Evolutionary conservation across 129 eudicot species (phyloP).

Genomic region (Pittosporum tobira): DNA sequence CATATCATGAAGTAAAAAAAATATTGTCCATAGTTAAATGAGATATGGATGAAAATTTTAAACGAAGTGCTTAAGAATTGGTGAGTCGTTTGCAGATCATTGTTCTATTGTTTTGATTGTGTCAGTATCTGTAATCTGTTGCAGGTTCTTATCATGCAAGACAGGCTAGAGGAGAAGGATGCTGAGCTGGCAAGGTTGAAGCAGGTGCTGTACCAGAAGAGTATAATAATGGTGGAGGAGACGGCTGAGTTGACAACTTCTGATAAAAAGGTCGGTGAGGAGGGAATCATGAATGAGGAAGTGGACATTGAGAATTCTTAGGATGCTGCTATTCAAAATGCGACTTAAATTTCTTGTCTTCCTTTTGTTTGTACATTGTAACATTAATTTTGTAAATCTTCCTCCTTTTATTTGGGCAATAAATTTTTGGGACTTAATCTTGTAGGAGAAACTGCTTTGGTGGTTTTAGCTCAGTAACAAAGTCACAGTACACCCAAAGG

Average conservation of each 20-base stretch:
- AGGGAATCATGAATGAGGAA: slow-evolving; percentile 6
- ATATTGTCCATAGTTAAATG: too few species aligned
- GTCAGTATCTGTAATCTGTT: neutral
- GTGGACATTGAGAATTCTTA: slow-evolving; percentile 6
- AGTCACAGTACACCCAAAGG: too few species aligned
- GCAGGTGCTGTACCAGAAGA: slow-evolving; percentile 38
- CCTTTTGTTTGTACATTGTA: slow-evolving; percentile 3
- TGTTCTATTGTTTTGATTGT: too few species aligned
- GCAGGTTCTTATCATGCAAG: slow-evolving; percentile 72
- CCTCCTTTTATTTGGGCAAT: too few species aligned
- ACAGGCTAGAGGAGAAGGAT: slow-evolving; percentile 69
- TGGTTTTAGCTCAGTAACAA: too few species aligned
- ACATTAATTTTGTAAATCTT: slow-evolving; percentile 1
- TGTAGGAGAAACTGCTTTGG: too few species aligned
- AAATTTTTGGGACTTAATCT: too few species aligned
- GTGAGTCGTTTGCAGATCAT: too few species aligned
- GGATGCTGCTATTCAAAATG: neutral
- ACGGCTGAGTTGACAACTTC: slow-evolving; percentile 15
- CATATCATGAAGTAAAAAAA: too few species aligned
- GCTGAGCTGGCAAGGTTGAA: slow-evolving; percentile 52
- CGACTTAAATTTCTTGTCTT: neutral
- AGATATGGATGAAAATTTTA: too few species aligned
- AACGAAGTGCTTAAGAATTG: too few species aligned
- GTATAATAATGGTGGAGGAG: slow-evolving; percentile 37
- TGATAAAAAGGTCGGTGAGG: slow-evolving; percentile 16